Conservation (phyloP, 495 filamentous ascomycete species). For the Clavariopsis aquatica region DNA sequence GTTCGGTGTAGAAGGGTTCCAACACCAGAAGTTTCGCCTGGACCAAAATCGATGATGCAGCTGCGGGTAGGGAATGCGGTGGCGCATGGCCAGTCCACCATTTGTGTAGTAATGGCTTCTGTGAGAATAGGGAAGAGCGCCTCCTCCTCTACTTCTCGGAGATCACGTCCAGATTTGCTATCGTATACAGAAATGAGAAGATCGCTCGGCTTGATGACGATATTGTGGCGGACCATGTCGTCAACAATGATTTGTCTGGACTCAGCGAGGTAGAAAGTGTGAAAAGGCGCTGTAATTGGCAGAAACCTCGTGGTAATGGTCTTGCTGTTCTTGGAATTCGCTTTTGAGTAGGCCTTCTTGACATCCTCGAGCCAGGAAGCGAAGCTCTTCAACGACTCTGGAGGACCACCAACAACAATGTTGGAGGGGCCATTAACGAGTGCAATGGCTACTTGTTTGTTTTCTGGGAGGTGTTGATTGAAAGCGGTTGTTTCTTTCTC, state of each 20-base stretch:
- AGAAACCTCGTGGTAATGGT: conserved; percentile 38
- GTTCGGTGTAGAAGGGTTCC: conserved; percentile 34
- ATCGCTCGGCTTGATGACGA: conserved; percentile 29
- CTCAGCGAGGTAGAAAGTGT: conserved; percentile 41
- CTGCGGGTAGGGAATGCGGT: conserved; percentile 34
- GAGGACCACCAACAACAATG: conserved; percentile 44
- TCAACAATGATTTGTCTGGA: conserved; percentile 26
- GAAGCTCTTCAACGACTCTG: conserved; percentile 36
- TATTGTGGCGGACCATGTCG: conserved; percentile 30
- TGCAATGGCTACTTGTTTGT: conserved; percentile 35
- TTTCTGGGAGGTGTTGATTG: conserved; percentile 18
- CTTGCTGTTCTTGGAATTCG: conserved; percentile 36
- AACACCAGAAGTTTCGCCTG: conserved; percentile 37
- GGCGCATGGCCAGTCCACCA: conserved; percentile 40
- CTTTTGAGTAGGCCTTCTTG: conserved; percentile 34
- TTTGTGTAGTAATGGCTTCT: conserved; percentile 24
- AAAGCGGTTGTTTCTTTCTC: conserved; percentile 9
- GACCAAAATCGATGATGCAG: conserved; percentile 40
- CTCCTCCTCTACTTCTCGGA: conserved; percentile 31
- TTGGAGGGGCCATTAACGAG: conserved; percentile 43
- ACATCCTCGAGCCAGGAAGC: conserved; percentile 9
- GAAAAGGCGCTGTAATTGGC: conserved; percentile 45
- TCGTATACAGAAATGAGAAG: conserved; percentile 46
- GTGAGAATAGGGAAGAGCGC: conserved; percentile 34
- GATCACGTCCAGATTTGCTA: conserved; percentile 43